Conservation (phyloP, 192 early-diverging fungal species). For the Allomyces arbusculus region DNA sequence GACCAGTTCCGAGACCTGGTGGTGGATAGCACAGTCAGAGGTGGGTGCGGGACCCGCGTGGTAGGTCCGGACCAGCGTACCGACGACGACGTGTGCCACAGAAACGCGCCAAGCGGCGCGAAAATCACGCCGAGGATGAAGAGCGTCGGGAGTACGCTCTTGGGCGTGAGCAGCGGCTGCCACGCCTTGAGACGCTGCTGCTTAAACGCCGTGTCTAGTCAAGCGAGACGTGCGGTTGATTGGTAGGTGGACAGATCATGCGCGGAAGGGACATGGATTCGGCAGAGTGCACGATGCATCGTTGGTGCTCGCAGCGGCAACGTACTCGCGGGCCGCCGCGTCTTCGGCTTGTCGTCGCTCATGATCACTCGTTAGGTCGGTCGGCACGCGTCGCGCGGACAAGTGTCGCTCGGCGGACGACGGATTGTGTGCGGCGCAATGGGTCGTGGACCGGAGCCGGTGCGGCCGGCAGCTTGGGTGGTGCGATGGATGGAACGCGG, state of each 20-base stretch:
- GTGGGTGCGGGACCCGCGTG: neutral
- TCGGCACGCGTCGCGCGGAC: too few species aligned
- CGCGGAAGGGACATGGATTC: too few species aligned
- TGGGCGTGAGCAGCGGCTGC: conserved; percentile 97
- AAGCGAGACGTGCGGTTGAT: too few species aligned
- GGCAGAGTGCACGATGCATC: too few species aligned
- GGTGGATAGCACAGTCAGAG: neutral
- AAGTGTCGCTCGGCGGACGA: too few species aligned
- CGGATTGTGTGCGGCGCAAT: too few species aligned
- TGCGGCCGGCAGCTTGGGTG: too few species aligned
- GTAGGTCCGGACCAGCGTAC: too few species aligned
- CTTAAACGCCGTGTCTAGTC: conserved; percentile 85
- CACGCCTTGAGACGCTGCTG: conserved; percentile 97
- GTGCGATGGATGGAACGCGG: too few species aligned
- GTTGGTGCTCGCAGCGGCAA: neutral
- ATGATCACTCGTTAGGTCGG: neutral
- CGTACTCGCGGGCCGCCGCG: neutral
- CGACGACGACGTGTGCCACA: conserved; percentile 19
- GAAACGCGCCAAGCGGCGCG: conserved; percentile 79
- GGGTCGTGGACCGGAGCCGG: too few species aligned
- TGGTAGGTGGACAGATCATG: too few species aligned
- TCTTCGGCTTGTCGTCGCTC: neutral
- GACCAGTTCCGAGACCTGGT: conserved; percentile 60
- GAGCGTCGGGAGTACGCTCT: conserved; percentile 88
- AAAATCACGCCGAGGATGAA: conserved; percentile 87